A percentile compares a stretch with the other conserved stretches of the same genome.
Conservation (phyloP, 2,329 filamentous ascomycete species). For the Claviceps sp. region DNA sequence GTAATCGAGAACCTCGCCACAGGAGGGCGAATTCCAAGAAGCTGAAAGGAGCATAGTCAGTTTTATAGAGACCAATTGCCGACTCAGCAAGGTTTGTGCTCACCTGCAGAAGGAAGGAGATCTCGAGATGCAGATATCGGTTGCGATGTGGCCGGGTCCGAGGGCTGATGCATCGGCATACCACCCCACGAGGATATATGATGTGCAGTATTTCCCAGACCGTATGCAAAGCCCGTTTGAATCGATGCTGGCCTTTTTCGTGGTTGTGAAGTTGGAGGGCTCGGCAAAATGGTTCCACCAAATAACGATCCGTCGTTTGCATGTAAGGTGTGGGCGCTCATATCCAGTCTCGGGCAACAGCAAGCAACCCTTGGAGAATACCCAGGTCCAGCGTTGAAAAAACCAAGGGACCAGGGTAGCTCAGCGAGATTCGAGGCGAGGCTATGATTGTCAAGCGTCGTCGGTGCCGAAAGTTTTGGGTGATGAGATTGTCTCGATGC, state of each 20-base stretch:
- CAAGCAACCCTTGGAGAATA: background rate
- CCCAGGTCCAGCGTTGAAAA: background rate
- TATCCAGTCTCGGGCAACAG: background rate
- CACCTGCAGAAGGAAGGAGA: slow-evolving; percentile 4
- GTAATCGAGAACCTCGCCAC: slow-evolving; percentile 43
- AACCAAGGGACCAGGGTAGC: background rate
- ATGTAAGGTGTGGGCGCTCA: slow-evolving; percentile 5
- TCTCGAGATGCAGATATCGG: slow-evolving; percentile 9
- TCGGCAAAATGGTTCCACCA: slow-evolving; percentile 7
- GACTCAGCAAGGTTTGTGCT: background rate
- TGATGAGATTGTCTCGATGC: background rate
- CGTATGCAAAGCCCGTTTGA: slow-evolving; percentile 8
- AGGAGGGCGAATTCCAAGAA: slow-evolving; percentile 39
- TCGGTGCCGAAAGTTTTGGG: background rate
- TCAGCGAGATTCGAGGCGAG: background rate
- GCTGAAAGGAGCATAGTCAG: slow-evolving; percentile 9
- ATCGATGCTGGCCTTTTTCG: slow-evolving; percentile 6
- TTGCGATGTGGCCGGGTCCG: background rate
- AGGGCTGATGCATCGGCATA: background rate
- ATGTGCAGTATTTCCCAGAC: slow-evolving; percentile 3
- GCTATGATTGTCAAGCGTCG: background rate
- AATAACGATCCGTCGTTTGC: slow-evolving; percentile 6
- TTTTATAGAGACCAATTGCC: background rate
- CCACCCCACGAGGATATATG: slow-evolving; percentile 7
- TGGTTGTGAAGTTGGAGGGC: slow-evolving; percentile 7